These are phyloP conservation scores for Mucor velutinosus DNA, from an alignment of 371 early-diverging fungal genomes.

Conservation along the genomic window DNA sequence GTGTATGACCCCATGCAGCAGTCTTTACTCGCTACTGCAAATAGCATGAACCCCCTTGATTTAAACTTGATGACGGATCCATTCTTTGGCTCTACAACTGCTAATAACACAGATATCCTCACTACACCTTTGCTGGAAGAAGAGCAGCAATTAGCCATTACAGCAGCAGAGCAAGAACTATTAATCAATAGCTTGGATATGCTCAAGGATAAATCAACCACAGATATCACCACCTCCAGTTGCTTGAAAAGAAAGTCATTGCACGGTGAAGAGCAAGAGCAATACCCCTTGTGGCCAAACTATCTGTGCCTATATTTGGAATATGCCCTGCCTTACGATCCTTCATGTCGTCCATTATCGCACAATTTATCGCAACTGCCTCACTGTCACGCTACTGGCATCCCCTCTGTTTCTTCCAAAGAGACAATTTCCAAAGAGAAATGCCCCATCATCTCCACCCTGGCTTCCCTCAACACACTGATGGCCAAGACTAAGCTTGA, in stretches of 20 bases:
- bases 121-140: neutral
- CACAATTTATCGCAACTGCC: slow-evolving; percentile 46
- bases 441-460: slow-evolving; percentile 30
- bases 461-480: neutral
- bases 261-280: neutral
- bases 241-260: neutral
- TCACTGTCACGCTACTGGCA: slow-evolving; percentile 40
- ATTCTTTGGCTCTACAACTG: slow-evolving; percentile 10
- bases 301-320: slow-evolving; percentile 52
- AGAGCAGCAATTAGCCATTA: neutral
- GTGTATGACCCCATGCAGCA: slow-evolving; percentile 35
- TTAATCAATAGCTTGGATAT: neutral
- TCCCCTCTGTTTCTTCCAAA: slow-evolving; percentile 13
- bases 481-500: slow-evolving; percentile 45
- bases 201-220: neutral
- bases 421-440: slow-evolving; percentile 32
- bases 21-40: neutral
- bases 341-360: slow-evolving; percentile 27
- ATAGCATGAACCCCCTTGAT: neutral
- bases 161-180: neutral
- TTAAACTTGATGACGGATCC: neutral
- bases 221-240: neutral
- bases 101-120: neutral
- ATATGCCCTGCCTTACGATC: slow-evolving; percentile 41
- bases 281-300: slow-evolving; percentile 44